Conservation (phyloP, 2,329 filamentous ascomycete genomes). For the Fusarium sterilihyphosum region DNA sequence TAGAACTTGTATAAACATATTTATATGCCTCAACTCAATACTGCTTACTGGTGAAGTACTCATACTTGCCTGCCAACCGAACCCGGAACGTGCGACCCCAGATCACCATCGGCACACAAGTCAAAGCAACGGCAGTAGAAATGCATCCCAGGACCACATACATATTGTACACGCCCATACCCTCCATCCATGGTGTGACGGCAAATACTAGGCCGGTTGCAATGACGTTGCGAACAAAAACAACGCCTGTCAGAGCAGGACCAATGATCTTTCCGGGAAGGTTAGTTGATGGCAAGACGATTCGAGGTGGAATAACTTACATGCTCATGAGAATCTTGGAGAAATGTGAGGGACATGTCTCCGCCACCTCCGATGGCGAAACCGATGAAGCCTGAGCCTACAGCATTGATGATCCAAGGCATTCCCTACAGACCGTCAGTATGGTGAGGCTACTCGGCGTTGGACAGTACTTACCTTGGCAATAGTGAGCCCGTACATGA, state of each 20-base stretch:
- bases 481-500: conserved; percentile 36
- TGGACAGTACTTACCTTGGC: neutral
- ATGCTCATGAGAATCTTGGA: conserved; percentile 32
- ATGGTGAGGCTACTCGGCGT: rapidly evolving
- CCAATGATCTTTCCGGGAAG: conserved; percentile 6
- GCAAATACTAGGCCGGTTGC: conserved; percentile 24
- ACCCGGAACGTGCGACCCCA: conserved; percentile 28
- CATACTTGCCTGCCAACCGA: conserved; percentile 21
- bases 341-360: conserved; percentile 30
- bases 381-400: conserved; percentile 29
- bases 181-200: conserved; percentile 16
- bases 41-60: conserved; percentile 11
- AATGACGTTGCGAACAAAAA: conserved; percentile 32
- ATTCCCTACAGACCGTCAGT: conserved; percentile 1
- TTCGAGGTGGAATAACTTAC: neutral
- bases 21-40: neutral
- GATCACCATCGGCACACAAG: conserved; percentile 17
- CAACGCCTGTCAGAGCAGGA: conserved; percentile 25
- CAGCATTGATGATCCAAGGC: conserved; percentile 33
- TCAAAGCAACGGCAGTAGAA: conserved; percentile 16
- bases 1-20: neutral
- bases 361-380: conserved; percentile 32
- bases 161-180: conserved; percentile 32
- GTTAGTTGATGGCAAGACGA: rapidly evolving
- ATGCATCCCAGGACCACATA: conserved; percentile 23